Conservation (phyloP, 331 rosid genomes). For the Quercus phellos region DNA sequence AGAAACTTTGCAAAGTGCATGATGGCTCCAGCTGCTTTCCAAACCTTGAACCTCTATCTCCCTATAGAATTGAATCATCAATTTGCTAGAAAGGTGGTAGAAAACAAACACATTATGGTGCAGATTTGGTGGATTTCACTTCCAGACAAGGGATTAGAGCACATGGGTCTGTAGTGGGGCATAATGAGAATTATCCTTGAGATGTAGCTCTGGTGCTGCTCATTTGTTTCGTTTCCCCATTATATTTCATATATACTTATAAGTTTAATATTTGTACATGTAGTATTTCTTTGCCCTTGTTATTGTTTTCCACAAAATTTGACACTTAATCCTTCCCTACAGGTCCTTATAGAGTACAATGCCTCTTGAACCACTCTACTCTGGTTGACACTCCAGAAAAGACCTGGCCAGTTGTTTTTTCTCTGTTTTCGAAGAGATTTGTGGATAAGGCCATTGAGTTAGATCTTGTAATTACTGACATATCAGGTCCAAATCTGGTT, state of each 20-base stretch:
- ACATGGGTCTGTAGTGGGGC: neutral
- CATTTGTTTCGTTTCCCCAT: neutral
- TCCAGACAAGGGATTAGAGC: neutral
- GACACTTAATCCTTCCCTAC: neutral
- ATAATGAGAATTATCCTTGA: neutral
- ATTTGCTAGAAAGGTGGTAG: neutral
- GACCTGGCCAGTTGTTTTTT: neutral
- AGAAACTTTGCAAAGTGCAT: neutral
- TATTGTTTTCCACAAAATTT: constrained; percentile 1
- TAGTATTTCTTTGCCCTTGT: neutral
- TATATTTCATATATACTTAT: neutral
- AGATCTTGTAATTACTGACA: neutral
- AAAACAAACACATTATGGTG: neutral
- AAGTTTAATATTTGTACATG: neutral
- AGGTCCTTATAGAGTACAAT: constrained; percentile 5
- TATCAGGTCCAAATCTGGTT: constrained; percentile 10
- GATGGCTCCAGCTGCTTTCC: neutral
- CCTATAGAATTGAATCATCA: neutral
- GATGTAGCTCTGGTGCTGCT: neutral
- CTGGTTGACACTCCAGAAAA: neutral
- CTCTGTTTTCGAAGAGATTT: neutral
- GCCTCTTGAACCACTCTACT: constrained; percentile 13
- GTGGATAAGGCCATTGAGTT: neutral
- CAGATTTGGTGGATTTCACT: neutral
- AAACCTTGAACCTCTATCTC: neutral